Conservation (phyloP, 768 basidiomycete species). For the Boletellus ananiceps region DNA sequence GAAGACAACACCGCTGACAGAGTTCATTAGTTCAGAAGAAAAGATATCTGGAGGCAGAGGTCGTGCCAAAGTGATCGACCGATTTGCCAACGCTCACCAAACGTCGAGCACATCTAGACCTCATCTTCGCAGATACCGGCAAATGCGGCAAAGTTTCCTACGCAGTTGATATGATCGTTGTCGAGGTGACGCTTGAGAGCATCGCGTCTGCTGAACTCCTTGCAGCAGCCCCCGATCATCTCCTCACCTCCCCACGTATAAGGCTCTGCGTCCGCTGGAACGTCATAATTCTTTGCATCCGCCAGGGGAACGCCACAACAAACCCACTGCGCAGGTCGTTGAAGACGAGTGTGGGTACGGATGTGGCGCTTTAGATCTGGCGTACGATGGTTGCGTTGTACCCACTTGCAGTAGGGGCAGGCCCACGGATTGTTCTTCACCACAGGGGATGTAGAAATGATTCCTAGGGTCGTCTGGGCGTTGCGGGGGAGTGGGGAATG, state of each 20-base stretch:
- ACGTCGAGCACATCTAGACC: conserved; percentile 5
- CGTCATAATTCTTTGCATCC: conserved; percentile 19
- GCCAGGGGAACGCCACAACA: conserved; percentile 33
- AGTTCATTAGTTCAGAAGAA: conserved; percentile 3
- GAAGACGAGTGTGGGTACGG: conserved; percentile 43
- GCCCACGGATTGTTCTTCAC: conserved; percentile 34
- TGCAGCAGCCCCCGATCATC: conserved; percentile 37
- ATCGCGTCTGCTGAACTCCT: conserved; percentile 36
- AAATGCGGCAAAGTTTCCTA: conserved; percentile 31
- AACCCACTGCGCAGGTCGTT: conserved; percentile 35
- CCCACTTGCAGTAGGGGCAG: conserved; percentile 47
- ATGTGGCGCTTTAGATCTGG: conserved; percentile 61
- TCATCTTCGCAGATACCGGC: conserved; percentile 27
- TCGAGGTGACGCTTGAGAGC: conserved; percentile 40
- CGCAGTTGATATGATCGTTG: conserved; percentile 32
- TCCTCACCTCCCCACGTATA: conserved; percentile 26
- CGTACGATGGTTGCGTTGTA: conserved; percentile 45
- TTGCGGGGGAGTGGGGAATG: conserved; percentile 43
- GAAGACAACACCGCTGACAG: conserved; percentile 7
- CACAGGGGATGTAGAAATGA: conserved; percentile 9
- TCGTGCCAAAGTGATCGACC: not conserved
- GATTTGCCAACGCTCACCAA: conserved; percentile 2
- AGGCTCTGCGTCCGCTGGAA: conserved; percentile 21
- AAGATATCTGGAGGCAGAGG: conserved; percentile 6
- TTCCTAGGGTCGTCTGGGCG: conserved; percentile 34